Base-by-base conservation (phyloP, 345 rosid genomes). In the Syzygium oleosum region DNA sequence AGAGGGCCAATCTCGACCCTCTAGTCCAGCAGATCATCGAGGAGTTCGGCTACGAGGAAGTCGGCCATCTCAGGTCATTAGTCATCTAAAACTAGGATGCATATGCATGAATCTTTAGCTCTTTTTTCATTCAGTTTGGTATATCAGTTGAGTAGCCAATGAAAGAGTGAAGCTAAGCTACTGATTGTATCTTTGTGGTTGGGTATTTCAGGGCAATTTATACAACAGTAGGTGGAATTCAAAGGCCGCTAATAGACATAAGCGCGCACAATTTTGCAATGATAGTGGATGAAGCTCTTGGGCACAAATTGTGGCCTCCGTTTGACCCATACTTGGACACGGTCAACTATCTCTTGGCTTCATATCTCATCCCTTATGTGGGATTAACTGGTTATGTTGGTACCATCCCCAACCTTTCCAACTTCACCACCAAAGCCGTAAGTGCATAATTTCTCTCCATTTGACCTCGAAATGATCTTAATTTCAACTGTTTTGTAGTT, bases 361-460 rank as follows among this genome's bases (percentile, higher is more conserved):
- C 91, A 3, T 97, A 96, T 63, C 51, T 90, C 22, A 84, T 95
- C 73, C 99, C 98, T 73, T 94, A 96, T 15, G 95, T 95, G 51
- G 98, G 98, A 19, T 93, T 96, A 25, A 91, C 79, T 2, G 97
- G 96, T 68, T 97, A 97, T 56, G 97, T 94, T 1, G 98, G 97
- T 25, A 85, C 93, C 79, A 93, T 87, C 55, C 99, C 98, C 10
- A 21, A 87, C 86, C 94, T 97, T 12, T 79, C 19, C 88, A 84
- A 84, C 54, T 90, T n/a, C 85, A 84, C 90, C 61, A 65, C 91
- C 51, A 91, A 87, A 89, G 53, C 52, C 73, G 99, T 96, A 94
- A 89, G 90, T 11, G 61, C 51, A 41, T 25, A 46, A 51, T 31
- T 38, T 19, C 27, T 31, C 22, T 68, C 23, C 22, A 65, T 65